Percentiles rank a stretch among this genome's conserved stretches.
Conservation (phyloP, 768 basidiomycete species). For the Leccinum aurantiacum region DNA sequence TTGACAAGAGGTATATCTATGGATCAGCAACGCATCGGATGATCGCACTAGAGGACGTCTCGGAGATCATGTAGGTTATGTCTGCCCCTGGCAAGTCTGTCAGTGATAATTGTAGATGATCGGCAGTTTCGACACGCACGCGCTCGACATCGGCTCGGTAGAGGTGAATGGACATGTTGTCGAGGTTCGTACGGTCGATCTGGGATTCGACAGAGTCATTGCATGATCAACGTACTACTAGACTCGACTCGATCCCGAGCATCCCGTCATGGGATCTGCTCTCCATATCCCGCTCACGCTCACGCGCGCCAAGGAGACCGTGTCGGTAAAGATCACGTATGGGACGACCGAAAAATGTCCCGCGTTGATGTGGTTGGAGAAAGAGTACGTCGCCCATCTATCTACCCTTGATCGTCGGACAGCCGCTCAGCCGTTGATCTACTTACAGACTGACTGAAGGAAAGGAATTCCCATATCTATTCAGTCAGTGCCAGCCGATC, state of each 20-base stretch:
- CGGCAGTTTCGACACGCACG: constrained; percentile 49
- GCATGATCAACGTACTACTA: constrained; percentile 22
- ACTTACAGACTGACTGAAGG: constrained; percentile 75
- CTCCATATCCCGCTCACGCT: constrained; percentile 57
- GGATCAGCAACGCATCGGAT: constrained; percentile 51
- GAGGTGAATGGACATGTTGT: constrained; percentile 48
- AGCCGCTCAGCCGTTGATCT: neutral
- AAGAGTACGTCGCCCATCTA: constrained; percentile 49
- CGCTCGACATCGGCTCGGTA: constrained; percentile 55
- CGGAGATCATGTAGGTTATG: constrained; percentile 41
- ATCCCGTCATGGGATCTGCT: constrained; percentile 77
- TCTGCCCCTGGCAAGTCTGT: neutral
- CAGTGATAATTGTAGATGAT: neutral
- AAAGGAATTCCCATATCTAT: constrained; percentile 80
- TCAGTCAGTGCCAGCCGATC: constrained; percentile 93
- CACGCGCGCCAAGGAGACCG: constrained; percentile 35
- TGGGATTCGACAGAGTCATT: neutral
- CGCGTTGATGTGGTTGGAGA: constrained; percentile 86
- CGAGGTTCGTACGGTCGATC: constrained; percentile 38
- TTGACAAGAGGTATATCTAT: constrained; percentile 41
- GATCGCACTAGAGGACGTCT: constrained; percentile 37
- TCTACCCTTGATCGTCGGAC: neutral
- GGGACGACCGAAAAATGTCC: constrained; percentile 70
- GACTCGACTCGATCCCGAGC: constrained; percentile 55
- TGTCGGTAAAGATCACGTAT: constrained; percentile 60